A percentile compares a stretch with the other conserved stretches of the same genome.
Evolutionary conservation across 129 eudicot genomes (phyloP).

Genomic region (Flaveria robusta): DNA sequence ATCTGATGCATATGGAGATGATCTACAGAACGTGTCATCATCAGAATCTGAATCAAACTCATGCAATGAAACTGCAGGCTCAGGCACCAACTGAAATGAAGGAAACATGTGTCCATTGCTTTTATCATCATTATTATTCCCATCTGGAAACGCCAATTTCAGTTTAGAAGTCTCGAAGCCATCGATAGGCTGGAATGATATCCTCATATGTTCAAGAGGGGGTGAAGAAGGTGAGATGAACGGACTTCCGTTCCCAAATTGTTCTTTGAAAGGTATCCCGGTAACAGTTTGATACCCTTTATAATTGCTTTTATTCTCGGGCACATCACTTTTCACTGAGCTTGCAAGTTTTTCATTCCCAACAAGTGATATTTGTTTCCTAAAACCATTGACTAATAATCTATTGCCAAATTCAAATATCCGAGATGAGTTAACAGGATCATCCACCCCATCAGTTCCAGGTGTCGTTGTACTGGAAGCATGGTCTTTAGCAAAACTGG

Average conservation of each 20-base stretch:
- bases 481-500: neutral
- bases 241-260: constrained; percentile 40
- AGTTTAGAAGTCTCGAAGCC: constrained; percentile 66
- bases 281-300: constrained; percentile 34
- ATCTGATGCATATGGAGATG: constrained; percentile 75
- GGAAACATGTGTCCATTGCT: constrained; percentile 59
- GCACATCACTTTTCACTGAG: constrained; percentile 43
- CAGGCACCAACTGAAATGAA: constrained; percentile 93
- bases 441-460: constrained; percentile 22
- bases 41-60: constrained; percentile 62
- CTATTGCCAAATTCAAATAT: constrained; percentile 61
- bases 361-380: constrained; percentile 47
- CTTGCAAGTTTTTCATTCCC: constrained; percentile 45
- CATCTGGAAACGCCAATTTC: constrained; percentile 72
- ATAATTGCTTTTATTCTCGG: constrained; percentile 32
- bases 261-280: constrained; percentile 49
- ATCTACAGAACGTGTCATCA: constrained; percentile 78
- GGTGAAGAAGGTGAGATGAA: constrained; percentile 69
- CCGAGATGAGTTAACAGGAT: constrained; percentile 42
- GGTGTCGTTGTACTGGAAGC: neutral
- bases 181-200: constrained; percentile 84
- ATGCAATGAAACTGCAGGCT: constrained; percentile 44
- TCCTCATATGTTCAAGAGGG: constrained; percentile 89
- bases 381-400: constrained; percentile 57
- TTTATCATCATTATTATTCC: constrained; percentile 43